Base-by-base conservation (phyloP, 129 eudicot species). In the Tagetes erecta region DNA sequence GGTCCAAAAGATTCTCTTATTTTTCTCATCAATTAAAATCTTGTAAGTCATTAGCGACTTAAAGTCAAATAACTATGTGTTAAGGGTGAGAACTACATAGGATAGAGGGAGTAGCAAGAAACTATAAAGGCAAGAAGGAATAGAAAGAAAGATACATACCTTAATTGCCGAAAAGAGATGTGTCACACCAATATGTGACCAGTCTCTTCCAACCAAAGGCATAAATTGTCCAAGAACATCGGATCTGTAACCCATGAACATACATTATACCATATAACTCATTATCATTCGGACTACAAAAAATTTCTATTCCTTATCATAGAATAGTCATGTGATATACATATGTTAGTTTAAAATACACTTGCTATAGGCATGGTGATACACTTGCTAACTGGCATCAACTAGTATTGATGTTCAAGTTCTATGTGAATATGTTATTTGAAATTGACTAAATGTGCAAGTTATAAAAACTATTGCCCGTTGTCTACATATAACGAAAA, bases 181-280 rank as follows among this genome's bases (percentile, higher is more conserved):
- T 53, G 99, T 85, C 62, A 95, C 99, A 80, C 99, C 97, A 35
- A 90, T 88, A 78, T 95, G 99, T 70, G 99, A 91, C 99, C 99
- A 95, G 75, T 95, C 99, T 77, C 87, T 80, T 62, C 99, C 99
- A 80, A 95, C 96, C 95, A 85, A 82, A 76, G 99, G 99, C 99
- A 95, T 95, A 80, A 95, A 83, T 77, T 95, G 99, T 73, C 99
- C 99, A 74, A 95, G 97, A 84, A 95, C 89, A 89, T 95, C 99
- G 9, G 99, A 95, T 70, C 99, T 95, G 87, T 68, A 72, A 67
- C n/a, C 55, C 5, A 72, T 68, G 20, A 63, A 11, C 65, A 60
- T n/a, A 40, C 27, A 14, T 58, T 57, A 37, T 45, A 64, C 64
- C 60, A 66, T 52, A 4, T 57, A 65, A 66, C 40, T 64, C 69